A percentile compares a stretch with the other conserved stretches of the same genome.
Conservation (phyloP, 208 protist genomes). For the Entamoeba dispar region DNA sequence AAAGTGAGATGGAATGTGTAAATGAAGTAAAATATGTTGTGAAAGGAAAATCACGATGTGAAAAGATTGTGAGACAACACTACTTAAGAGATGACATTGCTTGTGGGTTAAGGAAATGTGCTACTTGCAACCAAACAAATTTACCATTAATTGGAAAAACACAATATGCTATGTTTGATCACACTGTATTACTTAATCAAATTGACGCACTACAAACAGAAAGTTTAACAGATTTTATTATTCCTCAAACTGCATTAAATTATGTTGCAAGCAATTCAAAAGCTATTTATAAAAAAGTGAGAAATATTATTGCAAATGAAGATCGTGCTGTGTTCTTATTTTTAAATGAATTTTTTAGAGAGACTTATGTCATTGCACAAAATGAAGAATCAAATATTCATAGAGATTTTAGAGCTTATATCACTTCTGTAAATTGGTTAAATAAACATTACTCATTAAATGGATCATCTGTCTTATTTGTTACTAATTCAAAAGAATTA, state of each 20-base stretch:
- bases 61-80: background rate
- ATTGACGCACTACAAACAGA: background rate
- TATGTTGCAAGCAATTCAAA: background rate
- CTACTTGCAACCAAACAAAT: background rate
- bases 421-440: background rate
- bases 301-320: background rate
- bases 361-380: background rate
- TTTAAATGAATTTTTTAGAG: background rate
- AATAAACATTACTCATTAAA: background rate
- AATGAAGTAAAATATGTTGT: background rate
- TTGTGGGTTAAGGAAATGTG: background rate
- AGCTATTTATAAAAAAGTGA: background rate
- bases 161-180: background rate
- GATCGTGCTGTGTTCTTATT: background rate
- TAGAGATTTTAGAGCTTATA: background rate
- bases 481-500: background rate
- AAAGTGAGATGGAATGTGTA: background rate
- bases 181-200: background rate
- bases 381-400: background rate
- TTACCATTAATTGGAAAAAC: background rate
- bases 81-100: background rate
- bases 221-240: background rate
- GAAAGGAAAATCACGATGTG: background rate
- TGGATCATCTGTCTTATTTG: background rate
- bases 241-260: background rate